Evolutionary conservation across 495 filamentous ascomycete genomes (phyloP).

Genomic region (Hypoxylon cercidicola): DNA sequence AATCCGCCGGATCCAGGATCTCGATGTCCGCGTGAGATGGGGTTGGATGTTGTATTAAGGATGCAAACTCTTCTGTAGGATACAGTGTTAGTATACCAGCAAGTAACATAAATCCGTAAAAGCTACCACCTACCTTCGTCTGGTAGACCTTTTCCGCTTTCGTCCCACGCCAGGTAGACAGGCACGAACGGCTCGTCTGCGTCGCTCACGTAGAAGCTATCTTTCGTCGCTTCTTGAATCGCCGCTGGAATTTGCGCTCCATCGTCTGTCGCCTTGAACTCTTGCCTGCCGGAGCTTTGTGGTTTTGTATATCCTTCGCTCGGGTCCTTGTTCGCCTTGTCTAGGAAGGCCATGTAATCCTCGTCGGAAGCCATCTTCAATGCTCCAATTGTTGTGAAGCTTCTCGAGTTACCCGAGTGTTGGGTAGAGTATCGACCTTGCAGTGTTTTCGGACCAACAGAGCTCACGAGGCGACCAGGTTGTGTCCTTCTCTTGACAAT

Average conservation of each 20-base stretch:
- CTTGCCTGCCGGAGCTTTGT: conserved; percentile 31
- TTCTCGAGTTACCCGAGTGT: conserved; percentile 3
- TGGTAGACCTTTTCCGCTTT: conserved; percentile 64
- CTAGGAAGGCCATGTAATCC: conserved; percentile 80
- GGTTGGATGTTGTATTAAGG: conserved; percentile 62
- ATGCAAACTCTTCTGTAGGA: conserved; percentile 64
- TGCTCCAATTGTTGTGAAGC: conserved; percentile 33
- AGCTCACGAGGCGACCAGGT: not conserved
- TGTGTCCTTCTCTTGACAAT: not conserved
- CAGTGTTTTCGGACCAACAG: not conserved
- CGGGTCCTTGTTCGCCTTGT: conserved; percentile 83
- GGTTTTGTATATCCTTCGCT: conserved; percentile 53
- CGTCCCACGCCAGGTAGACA: conserved; percentile 73
- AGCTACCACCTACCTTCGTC: conserved; percentile 66
- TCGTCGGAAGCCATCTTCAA: conserved; percentile 78
- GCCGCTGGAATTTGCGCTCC: conserved; percentile 64
- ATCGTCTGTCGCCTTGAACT: conserved; percentile 63
- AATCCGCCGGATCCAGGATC: conserved; percentile 66
- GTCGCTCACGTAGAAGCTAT: conserved; percentile 79
- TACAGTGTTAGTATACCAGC: not conserved
- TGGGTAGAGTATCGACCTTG: conserved; percentile 16
- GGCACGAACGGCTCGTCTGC: conserved; percentile 85
- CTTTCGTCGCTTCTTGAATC: conserved; percentile 61
- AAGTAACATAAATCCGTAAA: not conserved
- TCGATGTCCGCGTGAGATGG: conserved; percentile 61